Evolutionary conservation across 805 yeast species (phyloP), one percentile per base, ranked within the genome.

Genomic region (Ogataea parapolymorpha): DNA sequence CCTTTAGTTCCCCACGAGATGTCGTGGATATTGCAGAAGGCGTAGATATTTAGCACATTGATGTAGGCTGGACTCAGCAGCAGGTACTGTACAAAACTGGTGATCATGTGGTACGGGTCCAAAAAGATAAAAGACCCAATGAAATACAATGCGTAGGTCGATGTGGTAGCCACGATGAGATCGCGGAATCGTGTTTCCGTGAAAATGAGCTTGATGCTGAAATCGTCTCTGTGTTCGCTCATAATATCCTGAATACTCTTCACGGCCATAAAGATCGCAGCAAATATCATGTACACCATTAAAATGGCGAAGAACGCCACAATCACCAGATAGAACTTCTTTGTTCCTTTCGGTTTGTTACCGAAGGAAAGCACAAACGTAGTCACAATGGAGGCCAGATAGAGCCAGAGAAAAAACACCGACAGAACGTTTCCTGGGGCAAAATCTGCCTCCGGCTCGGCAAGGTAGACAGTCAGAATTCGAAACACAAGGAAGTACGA

Each of bases 1-100:
- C 95, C 96, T 62, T 90, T 87, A 4, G 96, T 91, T 61, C 98
- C 98, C 98, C 98, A 91, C 6, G 96, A 85, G 35, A 91, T 81
- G 68, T 91, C 99, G 62, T 91, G 96, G 46, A 91, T 83, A 64
- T 91, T 91, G 70, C 97, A 90, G 62, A 91, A 90, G 2, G 98
- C 95, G 65, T 91, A 91, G 46, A 91, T 91, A 62, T 88, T 89
- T 58, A 91, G 70, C 39, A 90, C 91, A 56, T 91, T 90, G 64
- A 89, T 81, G 62, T 90, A 93, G 0, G 95, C 79, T 0, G 99
- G 99, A 48, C 90, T 80, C 42, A 91, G 64, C 46, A 91, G 63
- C 44, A 91, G 62, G 59, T 91, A 91, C 63, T 91, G 99, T 18
- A 77, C 53, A 61, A 89, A 85, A 36, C 93, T 81, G 0, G 97